Percentiles rank a stretch among this genome's conserved stretches.
Evolutionary conservation across 495 filamentous ascomycete genomes (phyloP).

Genomic region (Daldinia bambusicola): DNA sequence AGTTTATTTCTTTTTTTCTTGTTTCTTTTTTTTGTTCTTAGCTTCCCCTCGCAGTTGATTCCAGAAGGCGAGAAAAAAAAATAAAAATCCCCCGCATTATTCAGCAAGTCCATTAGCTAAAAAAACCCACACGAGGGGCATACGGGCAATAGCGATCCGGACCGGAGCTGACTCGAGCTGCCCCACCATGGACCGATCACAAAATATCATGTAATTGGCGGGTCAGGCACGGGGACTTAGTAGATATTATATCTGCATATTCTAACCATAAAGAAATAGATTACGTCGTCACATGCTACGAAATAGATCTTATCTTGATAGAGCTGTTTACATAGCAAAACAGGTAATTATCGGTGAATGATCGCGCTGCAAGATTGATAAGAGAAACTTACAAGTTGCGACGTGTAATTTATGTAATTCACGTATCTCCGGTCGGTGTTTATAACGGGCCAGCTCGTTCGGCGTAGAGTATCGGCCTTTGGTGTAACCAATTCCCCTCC

Average conservation of each 20-base stretch:
- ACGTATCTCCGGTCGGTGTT: too few species aligned
- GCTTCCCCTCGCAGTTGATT: conserved; percentile 6
- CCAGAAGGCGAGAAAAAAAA: conserved; percentile 30
- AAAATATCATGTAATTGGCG: neutral
- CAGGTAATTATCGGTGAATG: neutral
- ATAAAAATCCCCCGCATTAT: conserved; percentile 42
- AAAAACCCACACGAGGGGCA: neutral
- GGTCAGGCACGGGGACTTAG: neutral
- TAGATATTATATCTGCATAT: conserved; percentile 6
- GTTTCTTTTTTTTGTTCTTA: too few species aligned
- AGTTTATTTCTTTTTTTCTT: too few species aligned
- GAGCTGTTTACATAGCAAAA: neutral
- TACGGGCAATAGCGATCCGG: conserved; percentile 12
- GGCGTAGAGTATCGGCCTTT: neutral
- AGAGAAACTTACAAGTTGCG: neutral
- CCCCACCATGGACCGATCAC: neutral
- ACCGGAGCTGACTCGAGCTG: conserved; percentile 27
- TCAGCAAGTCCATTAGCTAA: conserved; percentile 22
- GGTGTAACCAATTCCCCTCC: conserved; percentile 9
- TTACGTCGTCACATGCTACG: conserved; percentile 1
- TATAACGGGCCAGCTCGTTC: neutral
- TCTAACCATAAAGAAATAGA: neutral
- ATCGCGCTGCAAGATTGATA: neutral
- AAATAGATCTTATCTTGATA: neutral
- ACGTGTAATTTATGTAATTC: too few species aligned